These are phyloP conservation scores for Penicillium coprophilum DNA, from an alignment of 495 filamentous ascomycete genomes.

Conservation along the genomic window DNA sequence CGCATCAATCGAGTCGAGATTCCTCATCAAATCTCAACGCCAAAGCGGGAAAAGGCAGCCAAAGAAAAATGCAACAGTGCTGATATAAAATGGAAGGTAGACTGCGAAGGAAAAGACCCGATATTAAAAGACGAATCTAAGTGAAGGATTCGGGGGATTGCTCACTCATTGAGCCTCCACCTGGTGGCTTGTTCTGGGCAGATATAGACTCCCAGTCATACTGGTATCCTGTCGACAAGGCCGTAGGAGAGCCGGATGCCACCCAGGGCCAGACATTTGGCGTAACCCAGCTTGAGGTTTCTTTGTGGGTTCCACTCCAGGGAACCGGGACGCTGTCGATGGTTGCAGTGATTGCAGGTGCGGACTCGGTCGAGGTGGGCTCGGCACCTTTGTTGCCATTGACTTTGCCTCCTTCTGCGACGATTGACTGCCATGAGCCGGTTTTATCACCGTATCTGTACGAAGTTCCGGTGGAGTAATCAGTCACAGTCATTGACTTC, in stretches of 20 bases:
- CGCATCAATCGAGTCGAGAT: slow-evolving; percentile 13
- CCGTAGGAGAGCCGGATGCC: slow-evolving; percentile 40
- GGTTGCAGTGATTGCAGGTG: slow-evolving; percentile 56
- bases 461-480: slow-evolving; percentile 84
- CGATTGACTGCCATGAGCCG: slow-evolving; percentile 79
- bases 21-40: slow-evolving; percentile 33
- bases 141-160: slow-evolving; percentile 29
- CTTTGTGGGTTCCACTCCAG: slow-evolving; percentile 63
- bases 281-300: slow-evolving; percentile 47
- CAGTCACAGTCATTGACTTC: slow-evolving; percentile 70
- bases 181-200: slow-evolving; percentile 56
- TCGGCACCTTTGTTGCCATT: slow-evolving; percentile 49
- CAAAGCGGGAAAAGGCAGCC: slow-evolving; percentile 49
- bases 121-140: slow-evolving; percentile 16
- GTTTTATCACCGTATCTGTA: slow-evolving; percentile 77
- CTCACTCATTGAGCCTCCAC: slow-evolving; percentile 52
- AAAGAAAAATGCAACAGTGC: slow-evolving; percentile 45
- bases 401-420: slow-evolving; percentile 68
- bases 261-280: slow-evolving; percentile 66
- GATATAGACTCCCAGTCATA: slow-evolving; percentile 70
- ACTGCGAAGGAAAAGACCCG: slow-evolving; percentile 30
- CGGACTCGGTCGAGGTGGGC: slow-evolving; percentile 39
- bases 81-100: slow-evolving; percentile 51
- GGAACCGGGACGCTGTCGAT: slow-evolving; percentile 57
- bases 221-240: slow-evolving; percentile 54